Evolutionary conservation across 192 early-diverging fungal species (phyloP).

Genomic region (Backusella australiensis): DNA sequence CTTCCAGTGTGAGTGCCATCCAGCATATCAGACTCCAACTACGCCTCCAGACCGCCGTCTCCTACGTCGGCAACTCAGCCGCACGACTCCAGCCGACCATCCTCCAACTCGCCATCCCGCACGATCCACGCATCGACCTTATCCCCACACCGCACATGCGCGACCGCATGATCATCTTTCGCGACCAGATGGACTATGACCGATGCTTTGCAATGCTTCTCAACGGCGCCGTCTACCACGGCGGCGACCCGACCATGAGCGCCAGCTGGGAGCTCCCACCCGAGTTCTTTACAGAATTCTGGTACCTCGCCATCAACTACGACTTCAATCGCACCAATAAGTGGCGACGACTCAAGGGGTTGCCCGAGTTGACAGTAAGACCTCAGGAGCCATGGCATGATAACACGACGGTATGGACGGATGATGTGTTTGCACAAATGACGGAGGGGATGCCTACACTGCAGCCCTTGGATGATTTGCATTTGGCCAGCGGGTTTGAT

Average conservation of each 20-base stretch:
- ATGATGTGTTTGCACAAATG: constrained; percentile 1
- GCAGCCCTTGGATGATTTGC: neutral
- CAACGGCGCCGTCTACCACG: constrained; percentile 26
- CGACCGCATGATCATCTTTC: constrained; percentile 39
- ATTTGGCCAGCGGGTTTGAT: neutral
- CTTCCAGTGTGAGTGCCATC: constrained; percentile 16
- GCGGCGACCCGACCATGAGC: constrained; percentile 34
- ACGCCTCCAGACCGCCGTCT: constrained; percentile 20
- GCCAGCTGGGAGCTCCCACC: constrained; percentile 31
- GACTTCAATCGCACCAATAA: constrained; percentile 30
- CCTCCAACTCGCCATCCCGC: constrained; percentile 31
- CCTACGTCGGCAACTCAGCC: constrained; percentile 10
- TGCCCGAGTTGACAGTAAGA: constrained; percentile 16
- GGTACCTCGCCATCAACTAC: constrained; percentile 26
- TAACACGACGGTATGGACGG: neutral
- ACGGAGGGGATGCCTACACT: neutral
- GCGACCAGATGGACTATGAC: constrained; percentile 34
- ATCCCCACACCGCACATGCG: constrained; percentile 36
- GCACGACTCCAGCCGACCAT: constrained; percentile 29
- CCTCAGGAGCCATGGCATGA: neutral
- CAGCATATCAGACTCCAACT: constrained; percentile 33
- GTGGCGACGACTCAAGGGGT: constrained; percentile 27
- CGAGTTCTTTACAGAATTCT: constrained; percentile 28
- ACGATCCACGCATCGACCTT: constrained; percentile 36
- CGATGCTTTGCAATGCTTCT: constrained; percentile 30